phyloP scores from a whole-genome alignment of 352 stramenopile species.

The Phytopythium helicoides region DNA sequence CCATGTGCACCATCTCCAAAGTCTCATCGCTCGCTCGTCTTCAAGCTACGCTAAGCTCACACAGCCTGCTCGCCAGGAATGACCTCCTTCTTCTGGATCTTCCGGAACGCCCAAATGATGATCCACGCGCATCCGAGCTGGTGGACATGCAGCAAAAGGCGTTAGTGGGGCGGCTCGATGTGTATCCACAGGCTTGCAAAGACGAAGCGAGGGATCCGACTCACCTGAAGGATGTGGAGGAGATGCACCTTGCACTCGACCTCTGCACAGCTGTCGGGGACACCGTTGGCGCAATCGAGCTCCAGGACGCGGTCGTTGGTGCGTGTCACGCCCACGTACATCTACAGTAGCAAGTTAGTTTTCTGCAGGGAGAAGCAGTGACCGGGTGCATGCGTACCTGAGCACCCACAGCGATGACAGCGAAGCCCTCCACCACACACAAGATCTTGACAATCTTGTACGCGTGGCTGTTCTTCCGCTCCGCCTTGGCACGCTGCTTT shows the following conservation, averaged over 20 bases:
- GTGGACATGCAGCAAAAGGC: background rate
- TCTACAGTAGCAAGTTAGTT: constrained; percentile 11
- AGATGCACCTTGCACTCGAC: constrained; percentile 25
- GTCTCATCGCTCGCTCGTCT: too few species aligned
- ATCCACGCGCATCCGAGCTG: constrained; percentile 26
- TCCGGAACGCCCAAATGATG: constrained; percentile 34
- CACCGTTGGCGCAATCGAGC: constrained; percentile 53
- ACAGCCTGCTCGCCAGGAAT: constrained; percentile 9
- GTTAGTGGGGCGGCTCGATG: too few species aligned
- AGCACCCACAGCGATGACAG: constrained; percentile 18
- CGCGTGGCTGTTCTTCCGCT: constrained; percentile 13
- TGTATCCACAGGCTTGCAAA: background rate
- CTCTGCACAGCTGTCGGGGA: constrained; percentile 27
- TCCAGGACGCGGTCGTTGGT: constrained; percentile 16
- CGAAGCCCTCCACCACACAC: constrained; percentile 17
- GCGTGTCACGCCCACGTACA: constrained; percentile 24
- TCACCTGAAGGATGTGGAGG: constrained; percentile 31
- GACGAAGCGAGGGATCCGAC: background rate
- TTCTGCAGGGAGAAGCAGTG: background rate
- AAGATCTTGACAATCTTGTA: constrained; percentile 32
- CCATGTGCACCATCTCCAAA: too few species aligned
- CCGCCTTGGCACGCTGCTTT: constrained; percentile 9
- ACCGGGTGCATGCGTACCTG: constrained; percentile 13
- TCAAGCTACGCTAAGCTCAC: background rate
- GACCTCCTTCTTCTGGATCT: constrained; percentile 43